These are phyloP conservation scores for Candida ponderosae DNA, from an alignment of 805 yeast genomes.

Conservation along the genomic window DNA sequence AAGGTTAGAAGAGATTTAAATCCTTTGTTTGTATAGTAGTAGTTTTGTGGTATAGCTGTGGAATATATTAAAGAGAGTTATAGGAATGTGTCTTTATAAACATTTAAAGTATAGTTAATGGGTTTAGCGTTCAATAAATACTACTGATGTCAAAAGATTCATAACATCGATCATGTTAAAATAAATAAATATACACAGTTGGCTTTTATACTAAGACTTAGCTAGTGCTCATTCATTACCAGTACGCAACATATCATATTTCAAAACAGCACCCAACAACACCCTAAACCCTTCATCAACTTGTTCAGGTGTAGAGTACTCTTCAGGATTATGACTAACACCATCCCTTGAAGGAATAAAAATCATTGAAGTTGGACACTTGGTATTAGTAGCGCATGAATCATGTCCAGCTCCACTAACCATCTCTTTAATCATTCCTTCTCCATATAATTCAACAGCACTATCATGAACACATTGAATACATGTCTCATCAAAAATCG, in stretches of 20 bases:
- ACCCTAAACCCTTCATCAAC: conserved; percentile 54
- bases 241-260: conserved; percentile 24
- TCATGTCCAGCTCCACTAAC: conserved; percentile 74
- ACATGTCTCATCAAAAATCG: conserved; percentile 45
- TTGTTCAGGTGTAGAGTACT: conserved; percentile 58
- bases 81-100: too few relatives aligned
- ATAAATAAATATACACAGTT: too few relatives aligned
- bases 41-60: too few relatives aligned
- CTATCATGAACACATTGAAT: conserved; percentile 43
- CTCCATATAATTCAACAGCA: conserved; percentile 42
- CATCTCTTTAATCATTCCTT: conserved; percentile 34
- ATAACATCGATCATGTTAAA: too few relatives aligned
- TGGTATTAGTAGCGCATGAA: conserved; percentile 48
- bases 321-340: conserved; percentile 58
- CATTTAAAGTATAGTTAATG: too few relatives aligned
- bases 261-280: conserved; percentile 40
- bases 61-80: too few relatives aligned
- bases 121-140: too few relatives aligned
- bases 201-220: too few relatives aligned
- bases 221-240: background rate
- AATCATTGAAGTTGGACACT: conserved; percentile 66
- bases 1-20: conserved; percentile 16
- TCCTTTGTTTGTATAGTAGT: conserved; percentile 7
- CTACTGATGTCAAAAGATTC: too few relatives aligned
- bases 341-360: conserved; percentile 67